phyloP scores from a whole-genome alignment of 179 eudicot species.

The Beta lomatogona region DNA sequence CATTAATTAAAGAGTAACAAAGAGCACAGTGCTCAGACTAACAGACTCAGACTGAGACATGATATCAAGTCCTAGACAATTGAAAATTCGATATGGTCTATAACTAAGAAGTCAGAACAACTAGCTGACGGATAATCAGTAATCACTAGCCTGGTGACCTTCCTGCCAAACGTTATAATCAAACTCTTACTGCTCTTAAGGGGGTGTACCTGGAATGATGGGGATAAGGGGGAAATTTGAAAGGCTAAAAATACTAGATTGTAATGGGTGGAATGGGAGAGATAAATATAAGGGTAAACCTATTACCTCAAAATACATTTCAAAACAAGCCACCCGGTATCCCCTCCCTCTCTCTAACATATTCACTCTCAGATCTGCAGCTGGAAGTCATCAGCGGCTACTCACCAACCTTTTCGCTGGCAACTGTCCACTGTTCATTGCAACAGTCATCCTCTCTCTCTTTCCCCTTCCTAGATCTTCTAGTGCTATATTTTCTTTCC shows the following conservation, averaged over 20 bases:
- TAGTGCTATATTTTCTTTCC: neutral
- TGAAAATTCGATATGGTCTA: too few relatives aligned
- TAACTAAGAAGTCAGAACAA: neutral
- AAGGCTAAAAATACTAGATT: neutral
- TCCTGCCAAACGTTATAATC: neutral
- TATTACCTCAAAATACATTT: too few relatives aligned
- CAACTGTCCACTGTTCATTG: neutral
- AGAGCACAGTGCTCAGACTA: neutral
- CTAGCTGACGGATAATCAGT: neutral
- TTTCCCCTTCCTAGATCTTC: neutral
- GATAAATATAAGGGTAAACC: too few relatives aligned
- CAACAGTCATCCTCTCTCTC: neutral
- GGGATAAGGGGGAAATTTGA: neutral
- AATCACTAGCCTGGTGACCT: neutral
- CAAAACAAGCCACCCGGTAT: too few relatives aligned
- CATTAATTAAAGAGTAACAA: neutral
- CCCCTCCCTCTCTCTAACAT: neutral
- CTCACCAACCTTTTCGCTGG: neutral
- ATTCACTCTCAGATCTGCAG: neutral
- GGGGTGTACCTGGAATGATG: neutral
- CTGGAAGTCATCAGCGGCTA: neutral
- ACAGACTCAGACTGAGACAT: neutral
- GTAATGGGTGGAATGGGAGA: neutral
- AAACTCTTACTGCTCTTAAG: neutral
- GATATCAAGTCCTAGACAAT: neutral